Evolutionary conservation across 495 filamentous ascomycete species (phyloP), one percentile per base, ranked within the genome.

Genomic region (Aspergillus homomorphus): DNA sequence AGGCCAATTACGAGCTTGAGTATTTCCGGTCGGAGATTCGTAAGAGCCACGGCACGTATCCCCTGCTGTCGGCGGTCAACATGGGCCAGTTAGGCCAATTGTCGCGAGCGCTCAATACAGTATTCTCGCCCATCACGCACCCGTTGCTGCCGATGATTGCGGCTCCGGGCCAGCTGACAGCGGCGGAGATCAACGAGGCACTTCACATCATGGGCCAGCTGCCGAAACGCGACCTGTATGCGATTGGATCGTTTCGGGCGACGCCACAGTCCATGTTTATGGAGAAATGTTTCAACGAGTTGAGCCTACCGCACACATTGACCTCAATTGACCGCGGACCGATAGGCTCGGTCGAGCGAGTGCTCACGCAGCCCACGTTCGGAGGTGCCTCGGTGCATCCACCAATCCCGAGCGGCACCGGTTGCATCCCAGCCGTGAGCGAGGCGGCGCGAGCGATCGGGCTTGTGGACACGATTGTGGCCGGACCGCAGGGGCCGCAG

Each of bases 251-350:
- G 21, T 85, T 87, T 45, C 83, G 84, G 21, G 80, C 85, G 3
- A 88, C 83, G 9, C 86, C 87, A 0, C 88, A 91, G 63, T 87
- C 88, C 15, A 86, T 89, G 66, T 93, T 92, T 68, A 91, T 89
- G 74, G 88, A 91, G 65, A 92, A 92, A 66, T 92, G 89, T 64
- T 86, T 94, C 69, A 94, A 94, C 66, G 90, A 94, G 68, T 80
- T 92, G 20, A 87, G 89, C 19, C 76, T 94, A n/a, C 89, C 89
- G 20, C 90, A 94, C 57, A 84, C 85, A 55, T 87, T 92, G 65
- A 83, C 81, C 26, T 86, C 85, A n/a, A 82, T 91, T 16, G 89
- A 92, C 68, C 79, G 87, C 43, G 84, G 84, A 1, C 77, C 80
- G 9, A 86, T 82, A 60, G 84, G 80, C 1, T 80, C 84, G 0